phyloP scores from a whole-genome alignment of 2,329 filamentous ascomycete species.

The Aureobasidium vineae region DNA sequence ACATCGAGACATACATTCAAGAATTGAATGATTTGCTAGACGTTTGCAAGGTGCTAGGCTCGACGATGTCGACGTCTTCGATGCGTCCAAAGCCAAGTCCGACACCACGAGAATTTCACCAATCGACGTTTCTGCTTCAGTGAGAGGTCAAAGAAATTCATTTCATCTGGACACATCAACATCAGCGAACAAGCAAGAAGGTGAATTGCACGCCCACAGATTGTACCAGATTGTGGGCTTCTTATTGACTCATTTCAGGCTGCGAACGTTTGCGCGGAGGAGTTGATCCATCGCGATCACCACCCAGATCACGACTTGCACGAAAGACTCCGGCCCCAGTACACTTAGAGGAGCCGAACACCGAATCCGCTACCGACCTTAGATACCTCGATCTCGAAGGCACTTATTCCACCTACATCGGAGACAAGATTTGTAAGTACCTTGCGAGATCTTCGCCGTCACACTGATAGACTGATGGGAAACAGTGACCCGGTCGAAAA shows the following conservation, averaged over 20 bases:
- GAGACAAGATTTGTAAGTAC: neutral
- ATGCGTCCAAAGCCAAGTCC: neutral
- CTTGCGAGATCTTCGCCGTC: neutral
- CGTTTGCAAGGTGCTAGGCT: neutral
- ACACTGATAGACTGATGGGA: neutral
- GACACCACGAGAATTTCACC: neutral
- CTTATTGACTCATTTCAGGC: neutral
- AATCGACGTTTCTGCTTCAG: neutral
- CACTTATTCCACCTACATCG: neutral
- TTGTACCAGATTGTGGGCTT: neutral
- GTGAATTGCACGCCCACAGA: neutral
- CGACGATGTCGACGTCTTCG: neutral
- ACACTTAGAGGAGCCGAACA: neutral
- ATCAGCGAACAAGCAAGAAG: neutral
- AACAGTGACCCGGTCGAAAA: neutral
- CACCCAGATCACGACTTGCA: neutral
- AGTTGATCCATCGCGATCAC: neutral
- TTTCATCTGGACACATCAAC: neutral
- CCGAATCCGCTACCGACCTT: neutral
- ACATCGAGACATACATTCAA: neutral
- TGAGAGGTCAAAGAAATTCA: neutral
- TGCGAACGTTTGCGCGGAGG: neutral
- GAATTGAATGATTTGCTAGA: neutral
- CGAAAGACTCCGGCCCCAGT: neutral
- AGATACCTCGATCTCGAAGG: neutral